phyloP scores from a whole-genome alignment of 129 eudicot genomes.

The Rutidosis leptorrhynchoides region DNA sequence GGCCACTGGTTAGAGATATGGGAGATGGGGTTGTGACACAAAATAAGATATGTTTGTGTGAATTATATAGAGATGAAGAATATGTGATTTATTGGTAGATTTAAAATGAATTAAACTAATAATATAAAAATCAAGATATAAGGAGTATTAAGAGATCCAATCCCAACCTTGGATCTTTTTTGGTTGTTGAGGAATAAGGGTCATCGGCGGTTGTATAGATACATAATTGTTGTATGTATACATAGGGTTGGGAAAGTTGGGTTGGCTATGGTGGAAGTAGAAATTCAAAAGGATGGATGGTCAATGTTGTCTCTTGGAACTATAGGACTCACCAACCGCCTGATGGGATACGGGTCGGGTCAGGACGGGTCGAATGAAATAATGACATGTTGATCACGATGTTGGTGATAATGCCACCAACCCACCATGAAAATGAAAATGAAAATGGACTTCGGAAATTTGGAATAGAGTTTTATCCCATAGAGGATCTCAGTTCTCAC shows the following conservation, averaged over 20 bases:
- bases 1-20: slow-evolving; percentile 39
- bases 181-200: background rate
- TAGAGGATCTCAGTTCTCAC: too few species aligned
- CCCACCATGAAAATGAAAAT: slow-evolving; percentile 21
- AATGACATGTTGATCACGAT: background rate
- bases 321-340: background rate
- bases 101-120: slow-evolving; percentile 8
- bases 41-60: slow-evolving; percentile 14
- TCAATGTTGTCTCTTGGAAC: background rate
- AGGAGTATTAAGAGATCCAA: slow-evolving; percentile 11
- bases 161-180: slow-evolving; percentile 30
- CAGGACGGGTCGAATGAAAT: slow-evolving; percentile 2
- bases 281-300: background rate
- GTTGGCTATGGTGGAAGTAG: slow-evolving; percentile 14
- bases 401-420: slow-evolving; percentile 25
- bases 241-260: background rate
- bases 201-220: slow-evolving; percentile 31
- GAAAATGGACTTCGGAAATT: background rate
- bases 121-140: slow-evolving; percentile 15
- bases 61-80: slow-evolving; percentile 33
- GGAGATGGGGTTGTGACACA: slow-evolving; percentile 25
- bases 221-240: slow-evolving; percentile 5
- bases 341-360: background rate
- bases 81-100: background rate
- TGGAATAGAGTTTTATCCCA: too few species aligned